Conservation (phyloP, 192 early-diverging fungal genomes). For the Coemansia sp. region DNA sequence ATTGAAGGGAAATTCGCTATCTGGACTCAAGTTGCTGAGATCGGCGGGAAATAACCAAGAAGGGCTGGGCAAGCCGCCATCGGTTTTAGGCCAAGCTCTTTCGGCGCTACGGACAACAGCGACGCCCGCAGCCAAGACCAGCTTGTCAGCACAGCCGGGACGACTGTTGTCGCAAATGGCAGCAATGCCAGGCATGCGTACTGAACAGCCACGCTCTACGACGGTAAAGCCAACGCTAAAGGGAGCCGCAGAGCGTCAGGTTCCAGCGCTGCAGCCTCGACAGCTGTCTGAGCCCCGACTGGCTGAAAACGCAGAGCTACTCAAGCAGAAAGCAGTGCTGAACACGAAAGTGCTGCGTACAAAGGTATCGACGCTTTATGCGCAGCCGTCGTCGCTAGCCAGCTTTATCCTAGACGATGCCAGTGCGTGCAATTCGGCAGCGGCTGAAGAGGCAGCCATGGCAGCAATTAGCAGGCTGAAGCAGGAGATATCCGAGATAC, state of each 20-base stretch:
- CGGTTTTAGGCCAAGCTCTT: slow-evolving; percentile 41
- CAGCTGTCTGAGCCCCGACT: not conserved
- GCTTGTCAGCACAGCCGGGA: slow-evolving; percentile 1
- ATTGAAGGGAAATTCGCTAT: not conserved
- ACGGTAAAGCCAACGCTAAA: slow-evolving; percentile 13
- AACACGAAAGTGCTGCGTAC: slow-evolving; percentile 5
- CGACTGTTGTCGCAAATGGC: slow-evolving; percentile 21
- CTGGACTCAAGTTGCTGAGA: slow-evolving; percentile 15
- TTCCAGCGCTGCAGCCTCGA: slow-evolving; percentile 9
- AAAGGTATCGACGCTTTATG: slow-evolving; percentile 25
- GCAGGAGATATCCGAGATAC: slow-evolving; percentile 17
- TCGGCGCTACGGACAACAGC: slow-evolving; percentile 26
- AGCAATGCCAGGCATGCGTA: not conserved
- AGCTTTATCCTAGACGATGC: slow-evolving; percentile 32
- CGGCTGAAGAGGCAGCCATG: slow-evolving; percentile 7
- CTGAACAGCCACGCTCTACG: not conserved
- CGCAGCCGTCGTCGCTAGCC: slow-evolving; percentile 41
- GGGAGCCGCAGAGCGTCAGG: slow-evolving; percentile 34
- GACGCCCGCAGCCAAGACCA: not conserved
- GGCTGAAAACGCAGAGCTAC: not conserved
- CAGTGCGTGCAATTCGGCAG: not conserved
- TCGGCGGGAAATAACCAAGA: not conserved
- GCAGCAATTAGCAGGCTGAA: slow-evolving; percentile 6
- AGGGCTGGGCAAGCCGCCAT: slow-evolving; percentile 5
- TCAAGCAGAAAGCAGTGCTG: slow-evolving; percentile 5